A percentile compares a stretch with the other conserved stretches of the same genome.
Evolutionary conservation across 2,329 filamentous ascomycete species (phyloP).

Genomic region (Ascochyta rabiei): DNA sequence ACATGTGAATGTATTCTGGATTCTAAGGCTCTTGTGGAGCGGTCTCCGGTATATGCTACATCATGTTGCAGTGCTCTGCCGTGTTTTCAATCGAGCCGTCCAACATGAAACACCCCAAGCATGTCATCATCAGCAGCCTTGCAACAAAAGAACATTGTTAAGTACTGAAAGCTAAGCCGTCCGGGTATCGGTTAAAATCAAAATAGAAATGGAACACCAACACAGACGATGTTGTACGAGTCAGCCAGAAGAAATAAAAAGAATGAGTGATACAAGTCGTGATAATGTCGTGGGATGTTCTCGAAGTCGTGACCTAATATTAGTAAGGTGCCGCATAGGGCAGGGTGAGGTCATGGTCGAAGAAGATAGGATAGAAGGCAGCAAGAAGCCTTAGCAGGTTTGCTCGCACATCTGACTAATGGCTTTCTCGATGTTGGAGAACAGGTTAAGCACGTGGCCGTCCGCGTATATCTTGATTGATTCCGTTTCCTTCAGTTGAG

Average conservation of each 20-base stretch:
- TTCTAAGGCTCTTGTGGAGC: slow-evolving; percentile 30
- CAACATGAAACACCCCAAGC: slow-evolving; percentile 37
- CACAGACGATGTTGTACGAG: too few species aligned
- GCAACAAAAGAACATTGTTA: slow-evolving; percentile 22
- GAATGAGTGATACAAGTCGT: slow-evolving; percentile 31
- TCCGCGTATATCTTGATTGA: slow-evolving; percentile 54
- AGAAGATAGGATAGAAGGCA: slow-evolving; percentile 10
- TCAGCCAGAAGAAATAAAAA: background rate
- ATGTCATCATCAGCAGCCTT: slow-evolving; percentile 19
- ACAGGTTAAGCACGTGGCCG: slow-evolving; percentile 49
- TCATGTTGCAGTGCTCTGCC: slow-evolving; percentile 30
- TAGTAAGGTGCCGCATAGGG: slow-evolving; percentile 28
- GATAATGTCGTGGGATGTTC: slow-evolving; percentile 22
- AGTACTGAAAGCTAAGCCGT: slow-evolving; percentile 27
- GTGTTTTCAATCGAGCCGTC: slow-evolving; percentile 20
- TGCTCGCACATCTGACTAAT: slow-evolving; percentile 52
- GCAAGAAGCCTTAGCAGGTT: slow-evolving; percentile 36
- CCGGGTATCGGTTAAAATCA: slow-evolving; percentile 39
- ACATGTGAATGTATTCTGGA: slow-evolving; percentile 26
- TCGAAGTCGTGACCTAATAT: slow-evolving; percentile 16
- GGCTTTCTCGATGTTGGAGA: slow-evolving; percentile 51
- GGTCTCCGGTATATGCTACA: slow-evolving; percentile 32
- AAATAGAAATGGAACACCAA: slow-evolving; percentile 14
- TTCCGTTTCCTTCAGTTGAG: slow-evolving; percentile 48
- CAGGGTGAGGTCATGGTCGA: slow-evolving; percentile 19